Base-by-base conservation (phyloP, 768 basidiomycete species). In the Leccinum truebloodii region DNA sequence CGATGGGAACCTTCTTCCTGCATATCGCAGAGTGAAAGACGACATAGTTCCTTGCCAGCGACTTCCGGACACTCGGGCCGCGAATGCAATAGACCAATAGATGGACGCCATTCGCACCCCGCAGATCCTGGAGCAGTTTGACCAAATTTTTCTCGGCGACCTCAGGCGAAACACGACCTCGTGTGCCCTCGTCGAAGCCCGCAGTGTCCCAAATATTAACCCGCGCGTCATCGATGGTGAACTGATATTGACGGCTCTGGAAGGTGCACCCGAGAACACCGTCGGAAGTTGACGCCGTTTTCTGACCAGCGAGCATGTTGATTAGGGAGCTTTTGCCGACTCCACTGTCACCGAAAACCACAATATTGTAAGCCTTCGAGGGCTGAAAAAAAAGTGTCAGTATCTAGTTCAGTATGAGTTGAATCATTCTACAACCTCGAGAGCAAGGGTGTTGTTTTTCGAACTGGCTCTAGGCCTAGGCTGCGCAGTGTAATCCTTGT, bases 341-440 rank as follows among this genome's bases (percentile, higher is more conserved):
- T 16, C 80, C 80, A 3, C 74, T 73, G 49, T 80, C 78, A 1
- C 80, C 80, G 46, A 81, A 81, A 22, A 81, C 50, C 16, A 81
- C 69, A n/a, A 81, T 54, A 54, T 81, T 81, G 28, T 61, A 68
- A 28, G 18, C 22, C 35, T 59, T 60, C 4, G 30, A 28, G 18
- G 39, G 9, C 65, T 67, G 44, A 58, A 39, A 52, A 18, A 22
- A 13, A 18, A n/a, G 30, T 1, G 30, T 67, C 16, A 39, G 37
- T 12, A 48, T 32, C 3, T 14, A 26, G 9, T n/a, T 7, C 16
- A 50, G 44, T 20, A 4, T 18, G 26, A 48, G n/a, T 1, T 10
- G 12, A 35, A 56, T 5, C 12, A 35, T 10, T n/a, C 16, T 49
- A 64, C 56, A 16, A 73, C 69, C 59, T 66, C 55, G 50, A 12